Evolutionary conservation across 192 early-diverging fungal species (phyloP).

Genomic region (Backusella psychrophila): DNA sequence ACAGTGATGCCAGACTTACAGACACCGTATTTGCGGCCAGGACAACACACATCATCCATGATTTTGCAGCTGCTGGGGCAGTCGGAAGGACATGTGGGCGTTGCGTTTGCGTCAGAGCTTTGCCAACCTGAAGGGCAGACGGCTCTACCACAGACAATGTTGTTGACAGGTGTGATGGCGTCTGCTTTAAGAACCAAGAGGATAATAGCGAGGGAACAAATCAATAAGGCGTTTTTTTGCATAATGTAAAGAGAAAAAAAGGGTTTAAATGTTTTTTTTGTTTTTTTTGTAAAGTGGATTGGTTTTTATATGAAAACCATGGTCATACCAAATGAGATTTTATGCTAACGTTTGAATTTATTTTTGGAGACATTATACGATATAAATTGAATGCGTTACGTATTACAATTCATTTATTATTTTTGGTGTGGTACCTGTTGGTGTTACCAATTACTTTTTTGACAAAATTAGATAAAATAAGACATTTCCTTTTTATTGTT

Average conservation of each 20-base stretch:
- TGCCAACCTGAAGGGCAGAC: not conserved
- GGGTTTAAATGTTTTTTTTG: not conserved
- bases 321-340: not conserved
- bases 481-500: no score
- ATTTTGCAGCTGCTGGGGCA: not conserved
- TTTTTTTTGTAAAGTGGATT: not conserved
- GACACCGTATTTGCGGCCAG: not conserved
- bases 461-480: no score
- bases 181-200: not conserved
- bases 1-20: not conserved
- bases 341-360: not conserved
- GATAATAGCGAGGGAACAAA: not conserved
- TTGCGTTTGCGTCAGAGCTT: not conserved
- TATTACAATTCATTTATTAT: no score
- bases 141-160: constrained; percentile 1
- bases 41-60: not conserved
- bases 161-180: not conserved
- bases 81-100: not conserved
- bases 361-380: no score
- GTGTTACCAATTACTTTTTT: no score
- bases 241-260: not conserved
- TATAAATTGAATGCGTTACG: no score
- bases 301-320: not conserved
- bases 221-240: not conserved
- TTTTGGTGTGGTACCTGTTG: no score